Percentiles rank a stretch among this genome's conserved stretches.
Conservation (phyloP, 306 rosid species). For the Acacia crassicarpa region DNA sequence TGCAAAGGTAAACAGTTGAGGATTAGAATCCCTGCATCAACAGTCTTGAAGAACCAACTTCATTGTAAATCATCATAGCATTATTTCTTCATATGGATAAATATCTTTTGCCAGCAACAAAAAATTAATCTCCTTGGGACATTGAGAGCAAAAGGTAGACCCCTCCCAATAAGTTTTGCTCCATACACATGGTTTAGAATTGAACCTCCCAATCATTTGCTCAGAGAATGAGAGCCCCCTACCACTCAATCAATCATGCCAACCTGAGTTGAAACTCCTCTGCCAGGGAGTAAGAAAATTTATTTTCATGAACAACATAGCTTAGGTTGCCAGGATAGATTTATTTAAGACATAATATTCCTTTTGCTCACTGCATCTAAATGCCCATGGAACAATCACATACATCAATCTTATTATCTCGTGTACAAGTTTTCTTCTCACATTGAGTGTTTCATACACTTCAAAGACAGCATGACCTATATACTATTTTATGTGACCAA, state of each 20-base stretch:
- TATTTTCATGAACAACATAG: conserved; percentile 13
- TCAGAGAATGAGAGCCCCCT: not conserved
- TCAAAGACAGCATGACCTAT: not conserved
- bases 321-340: not conserved
- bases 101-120: not conserved
- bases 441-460: not conserved
- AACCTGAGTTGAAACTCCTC: not conserved
- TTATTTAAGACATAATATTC: not conserved
- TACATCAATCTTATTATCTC: conserved; percentile 8
- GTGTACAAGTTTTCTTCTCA: not conserved
- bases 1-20: conserved; percentile 38
- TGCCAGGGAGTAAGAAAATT: not conserved
- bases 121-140: not conserved
- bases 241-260: not conserved
- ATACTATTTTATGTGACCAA: not conserved
- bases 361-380: not conserved
- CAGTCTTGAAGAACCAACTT: not conserved
- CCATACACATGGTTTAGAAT: not conserved
- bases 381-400: not conserved
- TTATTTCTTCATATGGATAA: not conserved
- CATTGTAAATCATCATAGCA: conserved; percentile 1
- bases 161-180: not conserved
- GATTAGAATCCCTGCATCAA: not conserved
- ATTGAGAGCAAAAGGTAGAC: not conserved
- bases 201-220: not conserved